These are phyloP conservation scores for Colletotrichum caudatum DNA, from an alignment of 2,329 filamentous ascomycete species.

Conservation along the genomic window DNA sequence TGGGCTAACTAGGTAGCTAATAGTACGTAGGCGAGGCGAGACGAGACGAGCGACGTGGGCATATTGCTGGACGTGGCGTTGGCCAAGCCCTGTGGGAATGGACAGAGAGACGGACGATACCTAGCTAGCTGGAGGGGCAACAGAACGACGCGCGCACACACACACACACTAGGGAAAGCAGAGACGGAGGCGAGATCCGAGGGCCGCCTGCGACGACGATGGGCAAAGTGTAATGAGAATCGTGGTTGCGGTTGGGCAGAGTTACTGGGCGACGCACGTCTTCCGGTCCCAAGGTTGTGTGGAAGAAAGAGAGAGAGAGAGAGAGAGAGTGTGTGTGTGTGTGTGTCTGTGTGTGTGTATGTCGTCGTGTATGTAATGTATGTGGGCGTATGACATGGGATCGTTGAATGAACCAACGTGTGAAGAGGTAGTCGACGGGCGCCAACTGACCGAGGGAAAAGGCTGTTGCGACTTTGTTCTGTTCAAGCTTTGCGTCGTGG, in stretches of 20 bases:
- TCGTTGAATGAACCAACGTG: not conserved
- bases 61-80: not conserved
- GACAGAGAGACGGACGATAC: not conserved
- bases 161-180: not conserved
- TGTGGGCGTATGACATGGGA: slow-evolving; percentile 4
- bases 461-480: not conserved
- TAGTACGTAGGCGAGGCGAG: not conserved
- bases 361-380: not conserved
- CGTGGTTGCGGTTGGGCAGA: slow-evolving; percentile 1
- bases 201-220: not conserved
- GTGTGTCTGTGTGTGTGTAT: not conserved
- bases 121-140: not conserved
- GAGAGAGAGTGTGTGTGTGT: not conserved
- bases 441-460: not conserved
- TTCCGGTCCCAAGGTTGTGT: not conserved
- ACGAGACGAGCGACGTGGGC: not conserved
- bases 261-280: not conserved
- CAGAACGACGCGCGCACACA: not conserved
- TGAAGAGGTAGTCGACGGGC: not conserved
- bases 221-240: slow-evolving; percentile 3
- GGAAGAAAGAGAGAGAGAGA: too few relatives aligned
- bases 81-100: not conserved
- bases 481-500: not conserved
- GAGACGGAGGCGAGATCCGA: slow-evolving; percentile 1
- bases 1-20: slow-evolving; percentile 5